Evolutionary conservation across 805 yeast genomes (phyloP).

Genomic region (Candida schatavii): DNA sequence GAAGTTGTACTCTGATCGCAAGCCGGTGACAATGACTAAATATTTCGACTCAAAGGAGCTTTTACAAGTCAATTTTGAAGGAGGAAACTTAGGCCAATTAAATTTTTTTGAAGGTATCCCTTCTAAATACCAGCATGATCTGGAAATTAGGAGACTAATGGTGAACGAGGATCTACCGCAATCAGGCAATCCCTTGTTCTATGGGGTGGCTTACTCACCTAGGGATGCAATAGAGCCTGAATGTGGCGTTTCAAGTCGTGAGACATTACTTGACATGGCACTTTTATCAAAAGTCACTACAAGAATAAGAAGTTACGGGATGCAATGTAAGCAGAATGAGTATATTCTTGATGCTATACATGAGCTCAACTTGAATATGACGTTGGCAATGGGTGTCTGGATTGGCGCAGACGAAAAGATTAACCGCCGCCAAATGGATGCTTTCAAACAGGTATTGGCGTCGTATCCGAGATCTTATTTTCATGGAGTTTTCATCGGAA

Average conservation of each 20-base stretch:
- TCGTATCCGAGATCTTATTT: conserved; percentile 45
- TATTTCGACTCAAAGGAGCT: not conserved
- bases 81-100: conserved; percentile 8
- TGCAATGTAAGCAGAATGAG: conserved; percentile 58
- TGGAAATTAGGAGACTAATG: conserved; percentile 37
- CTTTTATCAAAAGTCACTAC: conserved; percentile 56
- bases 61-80: conserved; percentile 4
- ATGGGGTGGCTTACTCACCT: conserved; percentile 65
- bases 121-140: conserved; percentile 27
- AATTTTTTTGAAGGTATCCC: conserved; percentile 25
- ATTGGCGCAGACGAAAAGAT: conserved; percentile 44
- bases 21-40: not conserved
- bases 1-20: not conserved
- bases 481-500: conserved; percentile 56
- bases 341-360: conserved; percentile 52
- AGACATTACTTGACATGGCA: conserved; percentile 55
- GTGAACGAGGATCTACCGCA: conserved; percentile 18
- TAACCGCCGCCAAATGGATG: conserved; percentile 46
- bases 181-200: conserved; percentile 33
- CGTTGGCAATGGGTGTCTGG: conserved; percentile 63
- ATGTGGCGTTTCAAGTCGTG: conserved; percentile 50
- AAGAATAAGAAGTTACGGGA: conserved; percentile 56
- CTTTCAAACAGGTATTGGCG: conserved; percentile 40
- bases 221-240: conserved; percentile 46
- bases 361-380: conserved; percentile 50